phyloP scores from a whole-genome alignment of 1,284 basidiomycete genomes.

The Naganishia liquefaciens region DNA sequence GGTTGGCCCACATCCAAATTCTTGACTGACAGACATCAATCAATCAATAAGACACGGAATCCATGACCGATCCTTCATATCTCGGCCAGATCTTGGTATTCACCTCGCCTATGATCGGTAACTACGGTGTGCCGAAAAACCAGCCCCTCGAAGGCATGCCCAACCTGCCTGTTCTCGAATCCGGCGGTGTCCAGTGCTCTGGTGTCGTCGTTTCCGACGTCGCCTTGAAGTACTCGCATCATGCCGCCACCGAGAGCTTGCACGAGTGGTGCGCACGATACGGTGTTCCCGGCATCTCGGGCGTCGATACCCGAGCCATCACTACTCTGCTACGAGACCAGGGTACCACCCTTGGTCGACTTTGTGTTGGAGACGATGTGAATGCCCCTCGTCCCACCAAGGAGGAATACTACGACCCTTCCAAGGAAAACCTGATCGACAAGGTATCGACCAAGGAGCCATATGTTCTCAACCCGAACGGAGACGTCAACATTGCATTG shows the following conservation, averaged over 20 bases:
- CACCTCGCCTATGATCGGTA: conserved; percentile 96
- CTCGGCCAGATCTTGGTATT: conserved; percentile 97
- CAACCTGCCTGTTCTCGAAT: conserved; percentile 89
- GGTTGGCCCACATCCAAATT: conserved; percentile 2
- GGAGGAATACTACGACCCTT: conserved; percentile 88
- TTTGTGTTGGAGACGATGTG: conserved; percentile 79
- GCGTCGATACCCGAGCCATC: conserved; percentile 95
- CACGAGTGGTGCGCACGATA: conserved; percentile 91
- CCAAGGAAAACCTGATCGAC: conserved; percentile 86
- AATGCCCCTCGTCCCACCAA: conserved; percentile 62
- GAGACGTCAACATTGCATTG: conserved; percentile 87
- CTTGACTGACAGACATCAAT: conserved; percentile 1
- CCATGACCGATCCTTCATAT: conserved; percentile 99
- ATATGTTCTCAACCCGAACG: conserved; percentile 82
- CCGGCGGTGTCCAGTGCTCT: conserved; percentile 82
- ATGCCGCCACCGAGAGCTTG: conserved; percentile 88
- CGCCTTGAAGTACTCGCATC: conserved; percentile 92
- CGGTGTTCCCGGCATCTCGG: conserved; percentile 89
- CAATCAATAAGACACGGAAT: conserved; percentile 78
- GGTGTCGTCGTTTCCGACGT: conserved; percentile 93
- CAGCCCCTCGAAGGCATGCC: conserved; percentile 74
- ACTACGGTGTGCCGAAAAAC: conserved; percentile 94
- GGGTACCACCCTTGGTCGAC: conserved; percentile 90
- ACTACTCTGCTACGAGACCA: conserved; percentile 92
- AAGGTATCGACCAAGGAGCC: conserved; percentile 84